These are phyloP conservation scores for Ogataea paradorogensis DNA, from an alignment of 805 yeast genomes.

Conservation along the genomic window DNA sequence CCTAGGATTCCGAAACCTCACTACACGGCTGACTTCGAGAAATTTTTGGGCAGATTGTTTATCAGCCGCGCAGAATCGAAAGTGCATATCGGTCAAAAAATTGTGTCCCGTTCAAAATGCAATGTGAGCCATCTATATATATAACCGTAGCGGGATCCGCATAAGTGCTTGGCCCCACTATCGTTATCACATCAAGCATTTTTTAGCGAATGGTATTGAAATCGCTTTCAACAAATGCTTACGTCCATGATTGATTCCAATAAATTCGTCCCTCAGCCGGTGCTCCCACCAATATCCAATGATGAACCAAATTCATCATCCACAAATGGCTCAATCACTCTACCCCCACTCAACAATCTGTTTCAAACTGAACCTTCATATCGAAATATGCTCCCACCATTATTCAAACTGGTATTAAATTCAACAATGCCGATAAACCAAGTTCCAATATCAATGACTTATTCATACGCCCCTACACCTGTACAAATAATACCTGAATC, in stretches of 20 bases:
- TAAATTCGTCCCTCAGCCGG: constrained; percentile 10
- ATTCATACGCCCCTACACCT: constrained; percentile 1
- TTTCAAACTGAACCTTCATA: neutral
- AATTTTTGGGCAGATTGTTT: too few species aligned
- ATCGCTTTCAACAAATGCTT: neutral
- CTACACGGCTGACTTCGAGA: too few species aligned
- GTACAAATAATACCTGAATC: neutral
- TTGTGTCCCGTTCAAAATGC: too few species aligned
- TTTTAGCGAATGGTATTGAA: too few species aligned
- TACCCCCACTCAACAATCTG: constrained; percentile 4
- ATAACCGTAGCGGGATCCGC: too few species aligned
- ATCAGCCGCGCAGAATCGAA: too few species aligned
- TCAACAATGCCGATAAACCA: constrained; percentile 22
- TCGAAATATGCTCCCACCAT: constrained; percentile 21
- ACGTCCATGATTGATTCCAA: neutral
- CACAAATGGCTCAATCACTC: neutral
- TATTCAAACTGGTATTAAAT: constrained; percentile 19
- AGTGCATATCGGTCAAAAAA: too few species aligned
- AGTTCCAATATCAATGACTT: constrained; percentile 11
- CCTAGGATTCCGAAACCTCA: too few species aligned
- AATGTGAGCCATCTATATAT: too few species aligned
- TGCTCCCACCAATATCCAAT: constrained; percentile 18
- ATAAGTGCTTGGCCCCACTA: too few species aligned
- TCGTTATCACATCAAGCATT: too few species aligned
- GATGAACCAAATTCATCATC: constrained; percentile 13